Evolutionary conservation across 257 asterid species (phyloP), one percentile per base, ranked within the genome.

Genomic region (Rhazya stricta): DNA sequence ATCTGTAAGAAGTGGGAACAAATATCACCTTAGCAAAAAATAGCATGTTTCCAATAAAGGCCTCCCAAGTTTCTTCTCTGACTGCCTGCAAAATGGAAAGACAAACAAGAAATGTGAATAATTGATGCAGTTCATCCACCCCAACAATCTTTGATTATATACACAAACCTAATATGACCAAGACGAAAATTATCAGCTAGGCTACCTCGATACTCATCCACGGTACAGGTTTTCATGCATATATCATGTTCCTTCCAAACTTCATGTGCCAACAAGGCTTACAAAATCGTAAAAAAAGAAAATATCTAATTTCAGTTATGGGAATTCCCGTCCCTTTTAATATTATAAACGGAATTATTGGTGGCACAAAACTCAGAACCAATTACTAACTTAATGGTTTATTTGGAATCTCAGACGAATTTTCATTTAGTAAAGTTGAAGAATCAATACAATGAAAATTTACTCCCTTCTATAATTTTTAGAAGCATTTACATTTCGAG

Each of bases 41-140:
- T 29, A 94, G 81, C 37, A 86, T 68, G 80, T 88, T 96, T 21
- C 79, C 84, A 43, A 89, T 82, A 81, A 86, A 90, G 58, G 87
- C 82, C 83, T 94, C 94, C 99, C 99, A 94, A 36, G 98, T 87
- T 83, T 94, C 99, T 23, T 88, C 85, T 86, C 79, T 91, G 12
- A 91, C 96, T 60, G 84, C 80, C 99, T 94, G 90, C 84, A 75
- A 79, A 66, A 68, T 30, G 78, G 62, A 70, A 84, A 79, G 79
- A 66, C 45, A 58, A 73, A 37, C 36, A 80, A 45, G 29, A 71
- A 61, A 25, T 18, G 39, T 2, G 19, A 73, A 72, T 60, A 32
- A 32, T 66, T n/a, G 30, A 45, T 13, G 42, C 2, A 36, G 63
- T 21, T 72, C 19, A 37, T 69, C 46, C 50, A 67, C 34, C 2